Percentiles rank a stretch among this genome's conserved stretches.
Evolutionary conservation across 2,329 filamentous ascomycete genomes (phyloP).

Genomic region (Lojkania enalia): DNA sequence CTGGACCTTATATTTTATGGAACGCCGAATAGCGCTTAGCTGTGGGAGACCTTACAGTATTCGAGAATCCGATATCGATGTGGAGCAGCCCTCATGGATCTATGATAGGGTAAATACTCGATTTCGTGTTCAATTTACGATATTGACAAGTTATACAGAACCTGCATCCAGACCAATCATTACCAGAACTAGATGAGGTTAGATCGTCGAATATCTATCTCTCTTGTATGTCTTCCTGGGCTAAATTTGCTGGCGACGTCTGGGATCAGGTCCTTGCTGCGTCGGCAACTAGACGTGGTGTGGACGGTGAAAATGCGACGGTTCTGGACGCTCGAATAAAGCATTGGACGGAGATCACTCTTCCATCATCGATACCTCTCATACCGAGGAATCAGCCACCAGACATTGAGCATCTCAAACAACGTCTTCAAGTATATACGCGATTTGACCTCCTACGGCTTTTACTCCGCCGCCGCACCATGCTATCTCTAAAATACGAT

Average conservation of each 20-base stretch:
- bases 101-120: constrained; percentile 22
- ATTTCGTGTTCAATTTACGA: not conserved
- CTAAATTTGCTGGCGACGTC: constrained; percentile 25
- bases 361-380: constrained; percentile 15
- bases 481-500: constrained; percentile 31
- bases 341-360: constrained; percentile 13
- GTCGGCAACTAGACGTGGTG: constrained; percentile 7
- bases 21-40: constrained; percentile 34
- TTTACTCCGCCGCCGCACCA: constrained; percentile 23
- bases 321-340: constrained; percentile 20
- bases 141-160: constrained; percentile 8
- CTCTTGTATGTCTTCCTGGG: constrained; percentile 28
- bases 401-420: constrained; percentile 14
- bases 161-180: constrained; percentile 16
- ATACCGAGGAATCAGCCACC: constrained; percentile 11
- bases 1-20: constrained; percentile 33
- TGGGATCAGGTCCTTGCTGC: constrained; percentile 25
- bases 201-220: constrained; percentile 25
- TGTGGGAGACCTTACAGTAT: constrained; percentile 37
- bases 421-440: constrained; percentile 22
- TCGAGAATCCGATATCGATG: constrained; percentile 31
- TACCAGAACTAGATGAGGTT: constrained; percentile 16
- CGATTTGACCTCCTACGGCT: constrained; percentile 30
- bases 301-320: constrained; percentile 13
- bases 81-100: constrained; percentile 24